phyloP scores from a whole-genome alignment of 2,329 filamentous ascomycete species.

The Cladosporium sp. region DNA sequence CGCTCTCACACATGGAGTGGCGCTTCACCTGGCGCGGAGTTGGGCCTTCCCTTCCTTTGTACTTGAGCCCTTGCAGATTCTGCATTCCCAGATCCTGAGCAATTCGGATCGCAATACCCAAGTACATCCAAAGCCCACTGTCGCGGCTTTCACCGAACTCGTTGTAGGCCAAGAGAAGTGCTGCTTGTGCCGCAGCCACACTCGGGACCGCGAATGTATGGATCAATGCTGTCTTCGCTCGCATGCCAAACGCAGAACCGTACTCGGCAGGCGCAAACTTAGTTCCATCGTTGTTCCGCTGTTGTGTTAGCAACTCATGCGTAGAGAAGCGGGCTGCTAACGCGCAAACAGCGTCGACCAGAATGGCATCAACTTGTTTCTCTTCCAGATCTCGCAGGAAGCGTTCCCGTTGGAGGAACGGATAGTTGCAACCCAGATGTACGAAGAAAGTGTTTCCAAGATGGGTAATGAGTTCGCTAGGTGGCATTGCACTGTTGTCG shows the following conservation, averaged over 20 bases:
- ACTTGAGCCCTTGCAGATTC: slow-evolving; percentile 72
- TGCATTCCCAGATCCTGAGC: slow-evolving; percentile 78
- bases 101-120: slow-evolving; percentile 83
- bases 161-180: slow-evolving; percentile 80
- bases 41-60: slow-evolving; percentile 56
- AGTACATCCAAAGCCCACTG: slow-evolving; percentile 90
- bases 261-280: slow-evolving; percentile 59
- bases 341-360: slow-evolving; percentile 84
- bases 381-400: slow-evolving; percentile 76
- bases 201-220: slow-evolving; percentile 82
- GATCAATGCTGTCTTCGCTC: slow-evolving; percentile 78
- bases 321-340: slow-evolving; percentile 77
- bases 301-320: slow-evolving; percentile 53
- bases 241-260: slow-evolving; percentile 74
- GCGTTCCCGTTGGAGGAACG: slow-evolving; percentile 72
- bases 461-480: slow-evolving; percentile 72
- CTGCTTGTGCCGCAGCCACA: slow-evolving; percentile 80
- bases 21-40: slow-evolving; percentile 57
- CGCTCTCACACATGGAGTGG: slow-evolving; percentile 15
- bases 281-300: slow-evolving; percentile 53
- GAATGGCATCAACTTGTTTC: slow-evolving; percentile 77
- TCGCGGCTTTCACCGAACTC: slow-evolving; percentile 87
- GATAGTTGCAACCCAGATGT: slow-evolving; percentile 82
- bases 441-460: slow-evolving; percentile 79
- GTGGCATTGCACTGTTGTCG: slow-evolving; percentile 70